Base-by-base conservation (phyloP, 805 yeast genomes). In the Candida stauntonica region DNA sequence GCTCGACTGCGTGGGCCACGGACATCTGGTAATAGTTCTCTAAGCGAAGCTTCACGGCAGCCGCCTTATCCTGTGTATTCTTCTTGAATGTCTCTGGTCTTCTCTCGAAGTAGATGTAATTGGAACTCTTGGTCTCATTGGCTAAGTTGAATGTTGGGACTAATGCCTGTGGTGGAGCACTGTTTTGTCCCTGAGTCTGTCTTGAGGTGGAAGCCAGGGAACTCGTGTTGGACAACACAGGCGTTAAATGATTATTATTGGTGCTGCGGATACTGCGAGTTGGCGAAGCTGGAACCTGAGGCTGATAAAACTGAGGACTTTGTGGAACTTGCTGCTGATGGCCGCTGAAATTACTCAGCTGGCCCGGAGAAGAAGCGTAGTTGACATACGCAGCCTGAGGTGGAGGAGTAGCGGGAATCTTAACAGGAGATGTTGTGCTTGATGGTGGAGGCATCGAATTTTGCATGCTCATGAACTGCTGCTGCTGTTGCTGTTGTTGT, bases 11-110 rank as follows among this genome's bases (percentile, higher is more conserved):
- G 59, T 88, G 60, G 42, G 89, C 83, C 17, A 91, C 87, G 57
- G 93, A 89, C 76, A 88, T 76, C 61, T 91, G 96, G 33, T 95
- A 85, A 26, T 91, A 96, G 36, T 87, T 83, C 14, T 89, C 95
- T 45, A 89, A 64, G 46, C 99, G 72, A 53, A 55, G 30, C 79
- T 84, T 4, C 85, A 86, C 58, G 80, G 87, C 58, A 26, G 55
- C 46, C 8, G 59, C 59, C 29, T 54, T 56, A 33, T 56, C 60
- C 39, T 56, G 59, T 4, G 58, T 56, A 18, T 45, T 51, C 29
- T 55, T 54, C 41, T 55, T 56, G 39, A 53, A 56, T n/a, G 39
- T 39, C 35, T 56, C 60, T 0, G 59, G 60, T 39, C 55, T 48
- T 45, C 60, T 53, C 41, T 54, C 60, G 36, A 54, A 56, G 32